A percentile compares a stretch with the other conserved stretches of the same genome.
Evolutionary conservation across 176 grass and related monocot genomes (phyloP).

Genomic region (Triticum dicoccoides): DNA sequence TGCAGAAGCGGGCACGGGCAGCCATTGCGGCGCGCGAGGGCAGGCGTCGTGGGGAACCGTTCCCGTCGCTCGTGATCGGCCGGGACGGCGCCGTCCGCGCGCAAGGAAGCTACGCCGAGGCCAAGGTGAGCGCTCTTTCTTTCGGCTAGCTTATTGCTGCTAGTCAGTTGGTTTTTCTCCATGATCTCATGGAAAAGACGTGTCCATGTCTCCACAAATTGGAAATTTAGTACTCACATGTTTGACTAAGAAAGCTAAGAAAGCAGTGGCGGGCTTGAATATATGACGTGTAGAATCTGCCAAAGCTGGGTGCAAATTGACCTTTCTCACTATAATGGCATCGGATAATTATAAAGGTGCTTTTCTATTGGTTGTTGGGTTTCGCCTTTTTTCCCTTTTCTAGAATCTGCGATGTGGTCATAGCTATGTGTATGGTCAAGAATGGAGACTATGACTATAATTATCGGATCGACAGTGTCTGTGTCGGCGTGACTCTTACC

Average conservation of each 20-base stretch:
- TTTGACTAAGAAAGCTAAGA: neutral
- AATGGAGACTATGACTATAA: constrained; percentile 17
- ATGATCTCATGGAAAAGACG: constrained; percentile 29
- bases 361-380: constrained; percentile 30
- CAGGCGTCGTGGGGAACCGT: constrained; percentile 49
- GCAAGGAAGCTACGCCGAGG: constrained; percentile 83
- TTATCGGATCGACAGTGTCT: constrained; percentile 3
- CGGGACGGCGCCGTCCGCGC: constrained; percentile 58
- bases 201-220: constrained; percentile 15
- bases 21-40: constrained; percentile 62
- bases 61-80: constrained; percentile 84
- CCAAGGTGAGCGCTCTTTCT: constrained; percentile 57
- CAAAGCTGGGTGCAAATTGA: constrained; percentile 16
- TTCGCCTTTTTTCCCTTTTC: neutral
- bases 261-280: neutral
- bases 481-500: constrained; percentile 3
- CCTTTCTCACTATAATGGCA: constrained; percentile 19
- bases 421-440: constrained; percentile 37
- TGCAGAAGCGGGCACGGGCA: constrained; percentile 86
- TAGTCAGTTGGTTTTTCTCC: neutral
- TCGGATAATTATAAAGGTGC: constrained; percentile 28
- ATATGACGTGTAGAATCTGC: constrained; percentile 40
- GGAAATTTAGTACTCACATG: neutral
- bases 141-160: neutral
- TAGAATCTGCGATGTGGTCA: constrained; percentile 15